These are phyloP conservation scores for Kewa caespitosa DNA, from an alignment of 179 eudicot species.

Conservation along the genomic window DNA sequence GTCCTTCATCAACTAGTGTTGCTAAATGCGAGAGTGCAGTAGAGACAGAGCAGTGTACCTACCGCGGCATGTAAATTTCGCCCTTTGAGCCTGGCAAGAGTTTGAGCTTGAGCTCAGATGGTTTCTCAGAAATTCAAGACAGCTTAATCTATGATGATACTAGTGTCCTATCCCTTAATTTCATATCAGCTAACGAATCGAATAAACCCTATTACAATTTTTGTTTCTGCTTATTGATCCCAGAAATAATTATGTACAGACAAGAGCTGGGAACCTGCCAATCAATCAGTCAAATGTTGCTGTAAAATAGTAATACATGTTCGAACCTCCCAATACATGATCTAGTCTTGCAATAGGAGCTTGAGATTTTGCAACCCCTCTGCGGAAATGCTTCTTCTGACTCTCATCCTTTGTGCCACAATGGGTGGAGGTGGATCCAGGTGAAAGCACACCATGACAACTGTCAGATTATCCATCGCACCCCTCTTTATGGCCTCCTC, in stretches of 20 bases:
- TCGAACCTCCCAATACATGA: conserved; percentile 41
- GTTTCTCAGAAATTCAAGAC: too few relatives aligned
- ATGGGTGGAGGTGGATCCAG: conserved; percentile 62
- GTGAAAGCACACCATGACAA: conserved; percentile 85
- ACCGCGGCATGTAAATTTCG: too few relatives aligned
- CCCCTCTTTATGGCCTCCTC: conserved; percentile 79
- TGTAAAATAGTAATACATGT: conserved; percentile 10
- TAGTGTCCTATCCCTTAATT: neutral
- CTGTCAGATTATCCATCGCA: conserved; percentile 77
- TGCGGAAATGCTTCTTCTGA: conserved; percentile 77
- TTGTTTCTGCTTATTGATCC: neutral
- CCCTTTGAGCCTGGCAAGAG: too few relatives aligned
- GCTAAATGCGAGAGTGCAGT: too few relatives aligned
- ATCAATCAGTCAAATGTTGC: conserved; percentile 21
- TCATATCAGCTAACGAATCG: neutral
- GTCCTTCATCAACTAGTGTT: too few relatives aligned
- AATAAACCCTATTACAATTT: neutral
- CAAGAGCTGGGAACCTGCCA: neutral
- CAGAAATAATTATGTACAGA: conserved; percentile 23
- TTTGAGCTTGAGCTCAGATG: too few relatives aligned
- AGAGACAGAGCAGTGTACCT: too few relatives aligned
- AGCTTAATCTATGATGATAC: too few relatives aligned
- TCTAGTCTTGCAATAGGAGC: conserved; percentile 47
- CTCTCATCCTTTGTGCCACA: conserved; percentile 50
- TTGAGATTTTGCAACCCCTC: conserved; percentile 74